Base-by-base conservation (phyloP, 768 basidiomycete species). In the Boletus fagicola region DNA sequence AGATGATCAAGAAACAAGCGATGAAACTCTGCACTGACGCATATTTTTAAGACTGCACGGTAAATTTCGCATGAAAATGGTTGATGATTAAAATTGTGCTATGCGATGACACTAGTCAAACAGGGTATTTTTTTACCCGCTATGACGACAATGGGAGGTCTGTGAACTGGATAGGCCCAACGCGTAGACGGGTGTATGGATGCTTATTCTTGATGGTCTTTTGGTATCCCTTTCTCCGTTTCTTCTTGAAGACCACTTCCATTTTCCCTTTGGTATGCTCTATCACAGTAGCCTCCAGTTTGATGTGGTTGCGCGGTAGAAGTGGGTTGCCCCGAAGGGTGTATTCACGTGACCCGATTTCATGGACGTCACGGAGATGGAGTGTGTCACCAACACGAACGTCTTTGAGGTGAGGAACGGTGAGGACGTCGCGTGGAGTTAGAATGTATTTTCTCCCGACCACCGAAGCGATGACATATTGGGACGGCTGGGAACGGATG, bases 191-290 rank as follows among this genome's bases (percentile, higher is more conserved):
- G n/a, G 96, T 98, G 77, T 91, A 98, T 2, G 88, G 90, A 70
- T 94, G 93, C 74, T 98, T 98, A 73, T 93, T 88, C 71, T 85
- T 82, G 62, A 98, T 92, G 9, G 92, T 94, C 76, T 92, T 92
- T 75, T 90, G 85, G 76, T 98, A 98, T 11, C 96, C 94, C 79
- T 98, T 98, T 86, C 97, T 87, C 75, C 94, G 78, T 80, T 98
- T 99, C 79, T 95, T 96, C 80, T 98, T 97, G 76, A 95, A 84
- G 53, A 91, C 90, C 65, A 79, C 81, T 75, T 96, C 90, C 90
- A 98, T 89, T 52, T 83, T 81, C 9, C 93, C 91, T 73, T 95
- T 98, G 43, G 97, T 98, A 70, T 99, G 96, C 74, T 99, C 97
- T 46, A 98, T 75, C n/a, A 99, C 94, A 22, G 92, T 97, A 18